These are phyloP conservation scores for Ceratonia siliqua DNA, from an alignment of 306 rosid species.

Conservation along the genomic window DNA sequence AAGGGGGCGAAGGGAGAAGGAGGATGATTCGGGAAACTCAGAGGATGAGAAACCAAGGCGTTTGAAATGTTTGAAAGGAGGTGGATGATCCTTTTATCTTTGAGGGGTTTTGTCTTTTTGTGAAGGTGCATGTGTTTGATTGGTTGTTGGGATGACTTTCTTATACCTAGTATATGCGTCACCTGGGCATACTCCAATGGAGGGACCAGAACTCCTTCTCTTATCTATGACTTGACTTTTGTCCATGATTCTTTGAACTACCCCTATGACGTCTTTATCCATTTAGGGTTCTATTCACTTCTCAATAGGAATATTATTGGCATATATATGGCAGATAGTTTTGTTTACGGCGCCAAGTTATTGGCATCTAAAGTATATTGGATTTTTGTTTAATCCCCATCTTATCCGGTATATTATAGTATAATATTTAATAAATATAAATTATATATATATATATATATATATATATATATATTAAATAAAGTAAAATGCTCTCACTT, in stretches of 20 bases:
- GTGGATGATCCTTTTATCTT: constrained; percentile 59
- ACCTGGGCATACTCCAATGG: constrained; percentile 37
- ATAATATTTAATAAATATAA: no score
- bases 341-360: no score
- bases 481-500: no score
- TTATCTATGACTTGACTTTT: constrained; percentile 33
- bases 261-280: constrained; percentile 43
- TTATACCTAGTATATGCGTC: constrained; percentile 29
- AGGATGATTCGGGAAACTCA: neutral
- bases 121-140: constrained; percentile 45
- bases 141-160: constrained; percentile 74
- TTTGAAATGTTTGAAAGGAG: constrained; percentile 83
- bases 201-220: neutral
- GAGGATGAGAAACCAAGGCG: constrained; percentile 44
- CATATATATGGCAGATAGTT: neutral
- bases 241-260: constrained; percentile 28
- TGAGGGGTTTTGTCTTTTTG: constrained; percentile 60
- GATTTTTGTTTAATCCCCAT: no score
- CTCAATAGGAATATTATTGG: constrained; percentile 41
- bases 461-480: no score
- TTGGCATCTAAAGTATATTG: no score
- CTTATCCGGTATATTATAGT: no score
- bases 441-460: no score
- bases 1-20: neutral
- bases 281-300: constrained; percentile 29